Base-by-base conservation (phyloP, 306 rosid species). In the Corylus avellana region DNA sequence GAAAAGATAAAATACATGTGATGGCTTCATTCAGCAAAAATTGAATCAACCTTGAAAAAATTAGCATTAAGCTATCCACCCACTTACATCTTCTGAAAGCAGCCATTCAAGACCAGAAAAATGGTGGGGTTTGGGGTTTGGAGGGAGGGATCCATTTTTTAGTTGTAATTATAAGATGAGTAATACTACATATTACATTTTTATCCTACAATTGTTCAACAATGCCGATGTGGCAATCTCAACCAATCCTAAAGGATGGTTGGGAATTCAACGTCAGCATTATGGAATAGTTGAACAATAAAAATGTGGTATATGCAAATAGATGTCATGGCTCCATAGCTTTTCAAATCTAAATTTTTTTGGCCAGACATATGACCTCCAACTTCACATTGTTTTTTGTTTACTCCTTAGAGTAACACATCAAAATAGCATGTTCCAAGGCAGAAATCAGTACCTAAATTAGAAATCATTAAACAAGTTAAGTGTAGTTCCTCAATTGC, bases 1-100 rank as follows among this genome's bases (percentile, higher is more conserved):
- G 42, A 66, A 51, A 63, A 56, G 13, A 82, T 57, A 0, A 59
- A 56, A 39, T 54, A 39, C 46, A 46, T 66, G 49, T 50, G 35
- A 22, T 77, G 74, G 74, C 74, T 61, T 27, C 48, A 67, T 37
- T 42, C n/a, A 50, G 68, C 0, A 56, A 25, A 86, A 29, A 75
- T 17, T 37, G 25, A 22, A 80, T 37, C n/a, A 72, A 70, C 29
- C 66, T 59, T 59, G 37, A 59, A 59, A 10, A 49, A 11, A 49
- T 49, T 49, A 49, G 12, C 16, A 49, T 49, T 49, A 49, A 49
- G 53, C 53, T 12, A 49, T 49, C 14, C 14, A 49, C 53, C 11
- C 51, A 9, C 12, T 48, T 48, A 48, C 4, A 22, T 25, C 14
- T 58, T 58, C 35, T 22, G 35, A 58, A 58, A 58, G 64, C 35